A percentile compares a stretch with the other conserved stretches of the same genome.
Evolutionary conservation across 176 grass and related monocot species (phyloP).

Genomic region (Pontederia crassipes): DNA sequence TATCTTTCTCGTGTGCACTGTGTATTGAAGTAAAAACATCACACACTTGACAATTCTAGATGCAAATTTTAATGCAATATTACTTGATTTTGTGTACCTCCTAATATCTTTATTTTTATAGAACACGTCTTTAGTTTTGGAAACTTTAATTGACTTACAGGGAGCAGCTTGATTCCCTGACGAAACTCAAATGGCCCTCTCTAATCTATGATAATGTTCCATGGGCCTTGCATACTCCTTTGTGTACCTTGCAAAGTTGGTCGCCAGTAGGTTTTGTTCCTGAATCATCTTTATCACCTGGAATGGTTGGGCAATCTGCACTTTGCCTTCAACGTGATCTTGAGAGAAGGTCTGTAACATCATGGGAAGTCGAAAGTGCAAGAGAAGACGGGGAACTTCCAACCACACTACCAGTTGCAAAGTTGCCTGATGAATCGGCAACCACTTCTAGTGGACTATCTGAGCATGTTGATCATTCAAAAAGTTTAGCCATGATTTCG

Average conservation of each 20-base stretch:
- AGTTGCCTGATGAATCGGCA: constrained; percentile 21
- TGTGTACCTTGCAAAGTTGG: constrained; percentile 75
- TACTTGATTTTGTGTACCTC: constrained; percentile 9
- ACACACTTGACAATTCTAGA: constrained; percentile 33
- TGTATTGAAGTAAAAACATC: constrained; percentile 21
- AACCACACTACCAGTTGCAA: constrained; percentile 21
- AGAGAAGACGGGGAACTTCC: constrained; percentile 91
- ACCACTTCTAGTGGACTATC: constrained; percentile 25
- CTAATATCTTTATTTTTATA: constrained; percentile 22
- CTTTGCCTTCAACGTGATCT: constrained; percentile 47
- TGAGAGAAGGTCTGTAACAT: constrained; percentile 64
- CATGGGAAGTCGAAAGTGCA: constrained; percentile 65
- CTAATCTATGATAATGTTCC: constrained; percentile 65
- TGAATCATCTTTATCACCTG: constrained; percentile 32
- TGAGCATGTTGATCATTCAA: constrained; percentile 54
- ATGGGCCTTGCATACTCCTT: constrained; percentile 60
- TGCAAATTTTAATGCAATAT: constrained; percentile 7
- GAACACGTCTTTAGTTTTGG: constrained; percentile 33
- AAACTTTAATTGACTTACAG: constrained; percentile 69
- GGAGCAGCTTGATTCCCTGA: constrained; percentile 76
- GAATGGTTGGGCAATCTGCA: constrained; percentile 34
- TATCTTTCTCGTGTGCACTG: constrained; percentile 30
- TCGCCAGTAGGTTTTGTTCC: constrained; percentile 42
- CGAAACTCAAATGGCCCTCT: constrained; percentile 85
- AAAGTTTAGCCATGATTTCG: constrained; percentile 77